phyloP scores from a whole-genome alignment of 345 rosid species.

The Salix exigua region DNA sequence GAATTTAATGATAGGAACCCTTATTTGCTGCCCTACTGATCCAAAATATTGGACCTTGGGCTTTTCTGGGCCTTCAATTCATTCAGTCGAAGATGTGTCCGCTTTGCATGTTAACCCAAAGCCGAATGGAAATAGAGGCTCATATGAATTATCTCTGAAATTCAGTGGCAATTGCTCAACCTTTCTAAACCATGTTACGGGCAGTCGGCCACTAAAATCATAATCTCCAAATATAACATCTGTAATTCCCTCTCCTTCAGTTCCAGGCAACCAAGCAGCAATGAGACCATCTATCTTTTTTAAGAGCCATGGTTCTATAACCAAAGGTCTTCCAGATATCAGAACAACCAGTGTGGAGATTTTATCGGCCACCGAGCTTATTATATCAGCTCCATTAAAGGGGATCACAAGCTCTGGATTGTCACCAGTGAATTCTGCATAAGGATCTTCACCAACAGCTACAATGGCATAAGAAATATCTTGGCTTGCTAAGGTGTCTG shows the following conservation, averaged over 20 bases:
- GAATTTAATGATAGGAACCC: neutral
- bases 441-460: constrained; percentile 77
- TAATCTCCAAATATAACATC: constrained; percentile 69
- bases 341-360: constrained; percentile 59
- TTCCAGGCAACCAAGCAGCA: constrained; percentile 94
- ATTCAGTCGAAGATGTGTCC: constrained; percentile 11
- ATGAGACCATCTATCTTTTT: constrained; percentile 62
- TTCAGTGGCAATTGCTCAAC: constrained; percentile 51
- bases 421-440: constrained; percentile 69
- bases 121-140: constrained; percentile 66
- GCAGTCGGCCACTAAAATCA: constrained; percentile 57
- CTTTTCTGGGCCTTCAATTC: constrained; percentile 11
- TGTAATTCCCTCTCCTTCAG: constrained; percentile 61
- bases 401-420: constrained; percentile 58
- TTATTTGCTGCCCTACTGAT: neutral
- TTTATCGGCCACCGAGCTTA: constrained; percentile 48
- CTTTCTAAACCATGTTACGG: constrained; percentile 68
- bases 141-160: constrained; percentile 39
- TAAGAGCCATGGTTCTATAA: constrained; percentile 49
- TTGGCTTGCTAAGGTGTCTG: constrained; percentile 40
- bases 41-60: neutral
- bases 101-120: constrained; percentile 43
- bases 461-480: constrained; percentile 60
- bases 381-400: constrained; percentile 46
- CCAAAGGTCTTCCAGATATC: constrained; percentile 74